Percentiles rank a stretch among this genome's conserved stretches.
These are phyloP conservation scores for Zoysia pacifica DNA, from an alignment of 176 grass and related monocot species.

Conservation along the genomic window DNA sequence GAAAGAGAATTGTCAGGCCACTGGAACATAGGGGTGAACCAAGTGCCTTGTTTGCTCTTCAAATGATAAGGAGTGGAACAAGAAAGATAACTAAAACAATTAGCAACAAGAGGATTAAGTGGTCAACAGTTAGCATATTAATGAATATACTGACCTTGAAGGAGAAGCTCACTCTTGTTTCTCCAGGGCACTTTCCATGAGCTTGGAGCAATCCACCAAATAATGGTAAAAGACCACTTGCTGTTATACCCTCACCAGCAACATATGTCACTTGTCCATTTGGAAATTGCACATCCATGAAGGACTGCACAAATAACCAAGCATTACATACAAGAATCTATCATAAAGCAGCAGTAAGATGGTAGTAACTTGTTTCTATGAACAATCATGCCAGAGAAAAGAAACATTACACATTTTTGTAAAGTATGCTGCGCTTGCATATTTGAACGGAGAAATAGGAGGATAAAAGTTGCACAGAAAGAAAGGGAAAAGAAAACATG, in stretches of 20 bases:
- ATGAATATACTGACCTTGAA: conserved; percentile 59
- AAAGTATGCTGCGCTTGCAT: background rate
- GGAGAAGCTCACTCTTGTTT: conserved; percentile 91
- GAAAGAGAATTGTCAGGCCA: conserved; percentile 85
- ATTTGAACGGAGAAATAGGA: background rate
- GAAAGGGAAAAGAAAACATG: background rate
- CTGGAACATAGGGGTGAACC: conserved; percentile 62
- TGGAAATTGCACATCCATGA: conserved; percentile 92
- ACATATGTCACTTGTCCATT: conserved; percentile 92
- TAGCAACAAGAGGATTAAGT: conserved; percentile 29
- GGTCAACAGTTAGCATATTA: background rate
- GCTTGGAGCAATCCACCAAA: conserved; percentile 82
- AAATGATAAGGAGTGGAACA: conserved; percentile 22
- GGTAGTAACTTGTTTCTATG: background rate
- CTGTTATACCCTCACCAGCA: conserved; percentile 88
- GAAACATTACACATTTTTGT: background rate
- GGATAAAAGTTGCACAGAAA: background rate
- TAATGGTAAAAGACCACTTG: conserved; percentile 76
- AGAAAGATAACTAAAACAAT: conserved; percentile 31
- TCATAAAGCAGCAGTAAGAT: conserved; percentile 1
- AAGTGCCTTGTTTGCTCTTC: conserved; percentile 63
- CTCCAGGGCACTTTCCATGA: conserved; percentile 77
- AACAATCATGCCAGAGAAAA: background rate
- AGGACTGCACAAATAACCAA: conserved; percentile 63
- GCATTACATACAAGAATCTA: background rate